Evolutionary conservation across 2,329 filamentous ascomycete genomes (phyloP).

Genomic region (Colletotrichum lindemuthianum): DNA sequence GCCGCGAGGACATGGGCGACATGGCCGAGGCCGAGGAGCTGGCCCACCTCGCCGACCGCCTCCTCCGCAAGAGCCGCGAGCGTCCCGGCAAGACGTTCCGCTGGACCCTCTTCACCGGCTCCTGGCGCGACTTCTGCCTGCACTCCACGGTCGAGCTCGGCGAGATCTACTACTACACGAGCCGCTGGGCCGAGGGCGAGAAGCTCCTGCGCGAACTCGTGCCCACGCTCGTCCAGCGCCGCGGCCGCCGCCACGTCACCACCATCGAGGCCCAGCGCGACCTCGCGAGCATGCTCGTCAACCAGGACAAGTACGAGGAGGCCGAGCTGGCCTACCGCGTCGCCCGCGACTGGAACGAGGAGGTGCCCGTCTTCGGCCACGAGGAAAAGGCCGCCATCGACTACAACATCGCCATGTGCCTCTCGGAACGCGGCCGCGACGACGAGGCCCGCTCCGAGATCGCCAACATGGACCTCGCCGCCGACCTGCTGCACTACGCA

Average conservation of each 20-base stretch:
- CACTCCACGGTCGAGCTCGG: conserved; percentile 39
- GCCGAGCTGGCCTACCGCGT: conserved; percentile 35
- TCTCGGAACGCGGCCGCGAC: conserved; percentile 35
- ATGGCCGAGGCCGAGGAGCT: conserved; percentile 32
- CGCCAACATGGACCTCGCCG: conserved; percentile 33
- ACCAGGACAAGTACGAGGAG: conserved; percentile 36
- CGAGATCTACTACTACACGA: conserved; percentile 39
- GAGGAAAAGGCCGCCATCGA: conserved; percentile 38
- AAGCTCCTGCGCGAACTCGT: conserved; percentile 36
- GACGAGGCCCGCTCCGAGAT: conserved; percentile 31
- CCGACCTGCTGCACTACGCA: conserved; percentile 37
- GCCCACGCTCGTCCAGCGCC: conserved; percentile 30
- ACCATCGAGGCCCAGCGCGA: conserved; percentile 38
- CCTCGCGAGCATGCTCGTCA: conserved; percentile 37
- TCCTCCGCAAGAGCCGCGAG: conserved; percentile 26
- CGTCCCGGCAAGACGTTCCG: conserved; percentile 25
- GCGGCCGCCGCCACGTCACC: conserved; percentile 34
- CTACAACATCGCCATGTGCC: conserved; percentile 38
- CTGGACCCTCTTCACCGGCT: conserved; percentile 33
- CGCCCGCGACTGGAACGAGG: conserved; percentile 36
- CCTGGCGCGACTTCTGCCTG: conserved; percentile 36
- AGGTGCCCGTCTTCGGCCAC: conserved; percentile 34
- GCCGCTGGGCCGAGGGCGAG: conserved; percentile 36
- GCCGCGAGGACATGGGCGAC: conserved; percentile 35
- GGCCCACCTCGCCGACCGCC: conserved; percentile 29